phyloP scores from a whole-genome alignment of 2,329 filamentous ascomycete species.

The Rhexocercosporidium sp. region DNA sequence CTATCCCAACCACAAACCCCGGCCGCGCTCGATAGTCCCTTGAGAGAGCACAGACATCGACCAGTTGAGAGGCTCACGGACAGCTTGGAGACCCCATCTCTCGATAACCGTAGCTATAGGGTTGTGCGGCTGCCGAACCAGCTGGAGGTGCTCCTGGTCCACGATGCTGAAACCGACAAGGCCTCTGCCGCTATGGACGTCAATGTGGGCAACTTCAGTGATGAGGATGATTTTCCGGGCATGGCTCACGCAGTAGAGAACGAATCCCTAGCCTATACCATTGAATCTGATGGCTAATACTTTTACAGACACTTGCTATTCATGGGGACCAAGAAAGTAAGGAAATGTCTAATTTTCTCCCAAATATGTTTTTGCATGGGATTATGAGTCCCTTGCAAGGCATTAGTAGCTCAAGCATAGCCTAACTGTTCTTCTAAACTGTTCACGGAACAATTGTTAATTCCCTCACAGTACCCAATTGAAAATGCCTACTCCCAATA shows the following conservation, averaged over 20 bases:
- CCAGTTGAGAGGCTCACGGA: slow-evolving; percentile 35
- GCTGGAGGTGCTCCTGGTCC: slow-evolving; percentile 89
- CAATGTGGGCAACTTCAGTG: slow-evolving; percentile 94
- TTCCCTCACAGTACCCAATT: slow-evolving; percentile 70
- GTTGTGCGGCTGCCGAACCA: slow-evolving; percentile 88
- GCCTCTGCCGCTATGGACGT: slow-evolving; percentile 94
- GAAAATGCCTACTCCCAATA: slow-evolving; percentile 98
- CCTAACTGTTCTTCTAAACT: not conserved
- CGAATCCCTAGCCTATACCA: not conserved
- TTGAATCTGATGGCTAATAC: slow-evolving; percentile 48
- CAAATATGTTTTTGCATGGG: not conserved
- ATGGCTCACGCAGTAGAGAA: slow-evolving; percentile 83
- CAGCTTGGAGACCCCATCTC: slow-evolving; percentile 77
- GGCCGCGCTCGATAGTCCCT: slow-evolving; percentile 34
- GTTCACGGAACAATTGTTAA: slow-evolving; percentile 25
- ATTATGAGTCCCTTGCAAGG: not conserved
- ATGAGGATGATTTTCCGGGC: slow-evolving; percentile 87
- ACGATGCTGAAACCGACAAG: slow-evolving; percentile 95
- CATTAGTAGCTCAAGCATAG: not conserved
- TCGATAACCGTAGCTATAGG: slow-evolving; percentile 87
- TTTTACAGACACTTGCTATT: slow-evolving; percentile 69
- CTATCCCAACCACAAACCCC: slow-evolving; percentile 42
- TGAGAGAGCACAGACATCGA: slow-evolving; percentile 40
- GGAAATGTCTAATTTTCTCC: not conserved
- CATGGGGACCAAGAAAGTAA: slow-evolving; percentile 95